A percentile compares a stretch with the other conserved stretches of the same genome.
Evolutionary conservation across 2,329 filamentous ascomycete genomes (phyloP).

Genomic region (Lecanosticta acicola): DNA sequence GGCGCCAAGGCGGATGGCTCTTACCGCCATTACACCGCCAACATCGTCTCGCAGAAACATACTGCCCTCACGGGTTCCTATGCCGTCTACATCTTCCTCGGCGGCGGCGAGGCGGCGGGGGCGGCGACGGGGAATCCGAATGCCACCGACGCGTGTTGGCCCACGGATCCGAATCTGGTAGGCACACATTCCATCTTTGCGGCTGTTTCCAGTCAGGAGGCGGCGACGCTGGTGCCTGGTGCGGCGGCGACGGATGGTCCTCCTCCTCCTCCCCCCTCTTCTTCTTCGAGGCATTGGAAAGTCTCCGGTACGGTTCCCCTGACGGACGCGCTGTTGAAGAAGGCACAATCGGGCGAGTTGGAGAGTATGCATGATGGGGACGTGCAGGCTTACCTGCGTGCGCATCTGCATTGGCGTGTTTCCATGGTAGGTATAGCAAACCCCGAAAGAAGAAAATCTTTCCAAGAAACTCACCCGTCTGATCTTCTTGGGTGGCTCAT

Average conservation of each 20-base stretch:
- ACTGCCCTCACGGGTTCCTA: conserved; percentile 55
- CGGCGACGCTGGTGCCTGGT: not conserved
- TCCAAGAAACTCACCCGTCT: too few relatives aligned
- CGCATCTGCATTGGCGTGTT: conserved; percentile 34
- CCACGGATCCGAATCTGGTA: conserved; percentile 50
- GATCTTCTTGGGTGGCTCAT: too few relatives aligned
- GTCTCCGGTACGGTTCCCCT: conserved; percentile 43
- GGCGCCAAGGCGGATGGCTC: conserved; percentile 30
- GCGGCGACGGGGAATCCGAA: conserved; percentile 42
- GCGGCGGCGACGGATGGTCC: too few relatives aligned
- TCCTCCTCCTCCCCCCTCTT: not conserved
- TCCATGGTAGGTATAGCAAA: conserved; percentile 21
- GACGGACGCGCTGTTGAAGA: conserved; percentile 38
- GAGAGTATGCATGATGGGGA: conserved; percentile 22
- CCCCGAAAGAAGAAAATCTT: not conserved
- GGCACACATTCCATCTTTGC: conserved; percentile 54
- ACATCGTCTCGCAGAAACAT: conserved; percentile 57
- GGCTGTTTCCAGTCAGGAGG: conserved; percentile 19
- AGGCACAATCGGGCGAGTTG: conserved; percentile 33
- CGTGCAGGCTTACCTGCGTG: conserved; percentile 29
- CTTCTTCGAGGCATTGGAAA: conserved; percentile 4
- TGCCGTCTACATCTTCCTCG: conserved; percentile 64
- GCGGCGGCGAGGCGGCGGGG: conserved; percentile 37
- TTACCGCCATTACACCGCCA: conserved; percentile 63
- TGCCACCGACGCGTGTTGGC: conserved; percentile 47